phyloP scores from a whole-genome alignment of 2,329 filamentous ascomycete genomes.

The Zasmidium cellare region DNA sequence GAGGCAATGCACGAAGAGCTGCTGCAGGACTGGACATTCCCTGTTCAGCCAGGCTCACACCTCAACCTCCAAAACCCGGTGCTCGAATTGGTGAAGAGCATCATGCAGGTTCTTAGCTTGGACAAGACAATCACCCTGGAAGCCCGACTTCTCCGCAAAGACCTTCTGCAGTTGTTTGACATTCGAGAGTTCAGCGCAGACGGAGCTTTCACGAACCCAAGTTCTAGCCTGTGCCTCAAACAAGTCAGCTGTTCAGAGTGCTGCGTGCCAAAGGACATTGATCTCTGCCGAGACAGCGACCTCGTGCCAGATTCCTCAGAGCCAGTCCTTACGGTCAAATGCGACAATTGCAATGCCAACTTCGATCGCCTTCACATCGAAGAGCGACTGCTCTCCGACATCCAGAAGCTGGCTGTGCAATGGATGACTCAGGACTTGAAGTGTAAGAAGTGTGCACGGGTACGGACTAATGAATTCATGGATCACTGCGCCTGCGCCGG shows the following conservation, averaged over 20 bases:
- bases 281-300: constrained; percentile 87
- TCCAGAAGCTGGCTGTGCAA: constrained; percentile 72
- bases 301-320: constrained; percentile 56
- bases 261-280: constrained; percentile 83
- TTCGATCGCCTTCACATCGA: constrained; percentile 81
- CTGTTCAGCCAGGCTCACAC: constrained; percentile 72
- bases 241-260: constrained; percentile 88
- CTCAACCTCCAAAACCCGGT: constrained; percentile 68
- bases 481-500: constrained; percentile 95
- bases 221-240: constrained; percentile 67
- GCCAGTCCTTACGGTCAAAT: constrained; percentile 44
- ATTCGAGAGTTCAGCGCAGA: constrained; percentile 90
- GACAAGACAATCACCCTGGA: constrained; percentile 90
- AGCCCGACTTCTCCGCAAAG: constrained; percentile 82
- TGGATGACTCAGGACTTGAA: constrained; percentile 91
- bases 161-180: constrained; percentile 86
- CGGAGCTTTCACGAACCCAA: constrained; percentile 85
- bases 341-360: constrained; percentile 66
- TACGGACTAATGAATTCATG: constrained; percentile 89
- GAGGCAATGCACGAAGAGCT: constrained; percentile 89
- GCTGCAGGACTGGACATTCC: constrained; percentile 83
- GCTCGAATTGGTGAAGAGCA: constrained; percentile 84
- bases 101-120: constrained; percentile 89
- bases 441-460: constrained; percentile 66
- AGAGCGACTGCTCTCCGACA: constrained; percentile 73